Base-by-base conservation (phyloP, 2,329 filamentous ascomycete genomes). In the Penicillium palitans region DNA sequence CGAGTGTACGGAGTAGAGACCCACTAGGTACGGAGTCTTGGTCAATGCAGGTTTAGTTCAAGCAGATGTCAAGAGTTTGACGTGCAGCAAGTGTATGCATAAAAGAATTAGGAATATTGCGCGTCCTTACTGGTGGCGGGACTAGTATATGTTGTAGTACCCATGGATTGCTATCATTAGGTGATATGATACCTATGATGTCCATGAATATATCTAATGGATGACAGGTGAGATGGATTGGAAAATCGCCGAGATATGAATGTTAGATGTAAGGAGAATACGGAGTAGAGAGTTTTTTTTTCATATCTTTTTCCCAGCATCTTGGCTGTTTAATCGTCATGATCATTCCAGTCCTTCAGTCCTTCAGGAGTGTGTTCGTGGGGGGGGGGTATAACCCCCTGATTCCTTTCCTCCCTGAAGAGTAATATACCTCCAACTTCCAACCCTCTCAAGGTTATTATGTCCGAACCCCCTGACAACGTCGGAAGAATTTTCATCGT, bases 121-220 rank as follows among this genome's bases (percentile, higher is more conserved):
- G 47, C 48, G 41, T 52, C 60, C 61, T 64, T 62, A 52, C 60
- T 31, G 57, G 55, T 54, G 41, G 31, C 31, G 12, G 41, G 8
- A 45, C 15, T 41, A 37, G 45, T 29, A 27, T 10, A 12, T 31
- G 10, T 12, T 31, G 29, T 12, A 29, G 17, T 27, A 37, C 19
- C 19, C 19, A 21, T 21, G 19, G 19, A 21, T 47, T 40, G 52
- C 48, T 17, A 37, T 15, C 13, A n/a, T 3, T n/a, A 10, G 17
- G 53, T 49, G 21, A 47, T 21, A 17, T 33, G 31, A 33, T 35
- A 33, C 15, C 12, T 5, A 35, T 35, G 25, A 25, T 25, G 6
- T 5, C 25, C 6, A 6, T 25, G 25, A 5, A 33, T 13, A 47
- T 33, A 21, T 25, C 4, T 6, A 27, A 27, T 44, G 15, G 9